Evolutionary conservation across 805 yeast species (phyloP), one percentile per base, ranked within the genome.

Genomic region (Teunomyces lycoperdinae): DNA sequence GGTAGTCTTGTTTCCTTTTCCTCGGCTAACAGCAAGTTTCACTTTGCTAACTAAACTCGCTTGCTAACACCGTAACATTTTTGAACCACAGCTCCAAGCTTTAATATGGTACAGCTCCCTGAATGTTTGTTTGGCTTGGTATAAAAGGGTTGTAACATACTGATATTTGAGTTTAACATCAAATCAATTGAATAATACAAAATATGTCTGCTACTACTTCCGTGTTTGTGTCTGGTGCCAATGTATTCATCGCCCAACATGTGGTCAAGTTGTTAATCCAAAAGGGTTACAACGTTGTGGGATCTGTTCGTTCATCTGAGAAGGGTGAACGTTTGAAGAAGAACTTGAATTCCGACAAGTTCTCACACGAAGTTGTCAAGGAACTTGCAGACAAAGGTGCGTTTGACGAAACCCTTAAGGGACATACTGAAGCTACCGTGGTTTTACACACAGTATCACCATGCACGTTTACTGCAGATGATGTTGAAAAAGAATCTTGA

Each of bases 381-480:
- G 68, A 67, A 45, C 61, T 69, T 45, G 48, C 53, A 11, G 44
- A 39, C 3, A 51, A 45, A 8, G 68, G 67, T 26, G 81, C 83
- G 1, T 81, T 80, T 50, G 81, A 78, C 55, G 61, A 64, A 9
- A 76, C 73, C 0, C 63, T 81, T 42, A 50, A 65, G 41, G 61
- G 56, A 10, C 67, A 77, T 45, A 66, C 70, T 2, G 76, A 76
- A 30, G 66, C 77, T 42, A 63, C 67, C 5, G 61, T 54, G 45
- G 74, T 79, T 7, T 50, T 79, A 17, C 84, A 78, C 58, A 70
- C 79, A 1, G 78, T 80, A 7, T 71, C 79, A 29, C 82, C 83
- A 11, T 69, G 71, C 50, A 32, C 41, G 34, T 54, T 57, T 39
- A 49, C 48, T n/a, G 47, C 47, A 16, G 46, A 49, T 5, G 58